Base-by-base conservation (phyloP, 352 stramenopile species). In the Plasmopara viticola region DNA sequence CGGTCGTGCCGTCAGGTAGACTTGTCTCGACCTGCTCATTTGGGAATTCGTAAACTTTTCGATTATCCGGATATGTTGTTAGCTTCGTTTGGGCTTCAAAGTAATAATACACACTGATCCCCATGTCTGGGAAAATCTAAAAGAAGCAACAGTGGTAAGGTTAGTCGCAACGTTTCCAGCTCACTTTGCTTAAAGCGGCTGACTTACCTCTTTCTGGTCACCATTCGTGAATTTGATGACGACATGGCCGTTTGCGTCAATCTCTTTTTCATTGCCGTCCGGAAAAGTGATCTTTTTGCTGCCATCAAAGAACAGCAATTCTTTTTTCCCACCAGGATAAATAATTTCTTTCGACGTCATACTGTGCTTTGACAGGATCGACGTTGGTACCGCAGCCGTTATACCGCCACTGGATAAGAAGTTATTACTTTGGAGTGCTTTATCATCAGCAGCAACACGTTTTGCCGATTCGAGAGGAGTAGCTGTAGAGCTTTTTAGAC, bases 11-110 rank as follows among this genome's bases (percentile, higher is more conserved):
- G 68, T 97, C 83, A 0, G 86, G 66, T 45, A 89, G 84, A 51
- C 96, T 97, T 41, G 87, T 92, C 70, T 99, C 96, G 15, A 97
- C 70, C 67, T 98, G 92, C 30, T 94, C 72, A 58, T 97, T 98
- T 0, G 95, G 79, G 57, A 98, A 99, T 66, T 98, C 90, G 64
- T 97, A 98, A 13, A 98, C 79, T 50, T 98, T 93, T 6, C 87
- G 88, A 28, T 93, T 90, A 64, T 98, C 93, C 6, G 88, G 72
- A 61, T 95, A 94, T 6, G 86, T 98, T 9, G 92, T 97, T 35
- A 98, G 83, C 58, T 88, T 97, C 12, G 94, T 98, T 53, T 97
- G 62, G 9, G 94, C 89, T 38, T 91, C 81, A 45, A 82, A 70
- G 70, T 98, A 98, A 62, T 95, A 97, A 68, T 98, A 98, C 42